A percentile compares a stretch with the other conserved stretches of the same genome.
Conservation (phyloP, 352 stramenopile species). For the Phytophthora tubulina region DNA sequence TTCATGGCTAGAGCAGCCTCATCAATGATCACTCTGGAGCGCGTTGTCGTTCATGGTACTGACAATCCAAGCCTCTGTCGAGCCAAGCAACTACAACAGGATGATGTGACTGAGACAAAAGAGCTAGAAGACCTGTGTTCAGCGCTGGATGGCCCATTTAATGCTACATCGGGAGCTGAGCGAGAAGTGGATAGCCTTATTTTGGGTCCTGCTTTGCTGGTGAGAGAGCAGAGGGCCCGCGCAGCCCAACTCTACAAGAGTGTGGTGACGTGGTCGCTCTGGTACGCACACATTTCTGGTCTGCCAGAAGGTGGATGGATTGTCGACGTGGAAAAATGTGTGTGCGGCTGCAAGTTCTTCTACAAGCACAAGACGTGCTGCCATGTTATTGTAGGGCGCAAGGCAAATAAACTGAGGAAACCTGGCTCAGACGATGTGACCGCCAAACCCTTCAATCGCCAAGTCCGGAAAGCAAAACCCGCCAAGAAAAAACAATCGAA, state of each 20-base stretch:
- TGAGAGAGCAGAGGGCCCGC: conserved; percentile 8
- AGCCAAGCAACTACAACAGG: background rate
- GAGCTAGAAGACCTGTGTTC: background rate
- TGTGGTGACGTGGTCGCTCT: conserved; percentile 6
- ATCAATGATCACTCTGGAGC: background rate
- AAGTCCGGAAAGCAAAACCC: conserved; percentile 1
- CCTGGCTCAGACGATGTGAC: background rate
- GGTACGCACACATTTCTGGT: background rate
- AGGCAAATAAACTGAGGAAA: background rate
- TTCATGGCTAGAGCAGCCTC: background rate
- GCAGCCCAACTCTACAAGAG: conserved; percentile 11
- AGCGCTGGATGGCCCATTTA: background rate
- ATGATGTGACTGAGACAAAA: background rate
- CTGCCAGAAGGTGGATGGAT: conserved; percentile 10
- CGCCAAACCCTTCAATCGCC: background rate
- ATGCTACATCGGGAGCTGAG: background rate
- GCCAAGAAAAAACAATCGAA: background rate
- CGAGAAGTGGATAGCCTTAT: background rate
- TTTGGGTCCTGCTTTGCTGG: background rate
- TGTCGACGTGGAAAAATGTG: conserved; percentile 1
- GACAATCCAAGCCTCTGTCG: background rate
- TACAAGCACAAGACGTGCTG: conserved; percentile 13
- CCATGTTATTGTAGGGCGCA: conserved; percentile 4
- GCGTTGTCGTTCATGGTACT: background rate
- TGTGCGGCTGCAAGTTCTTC: conserved; percentile 9